phyloP scores from a whole-genome alignment of 176 grass and related monocot genomes.

The Microstegium vimineum region DNA sequence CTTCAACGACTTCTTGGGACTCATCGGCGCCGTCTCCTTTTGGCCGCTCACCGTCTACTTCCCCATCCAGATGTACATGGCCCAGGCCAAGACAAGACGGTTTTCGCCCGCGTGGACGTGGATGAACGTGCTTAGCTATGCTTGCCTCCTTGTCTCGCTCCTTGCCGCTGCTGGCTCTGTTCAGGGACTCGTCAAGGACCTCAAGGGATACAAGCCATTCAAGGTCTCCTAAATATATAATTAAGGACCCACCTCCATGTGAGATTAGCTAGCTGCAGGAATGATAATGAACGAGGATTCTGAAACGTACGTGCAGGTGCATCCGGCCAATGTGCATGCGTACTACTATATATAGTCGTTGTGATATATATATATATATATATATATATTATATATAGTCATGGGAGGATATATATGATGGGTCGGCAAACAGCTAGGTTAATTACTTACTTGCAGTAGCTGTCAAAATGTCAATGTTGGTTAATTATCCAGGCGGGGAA shows the following conservation, averaged over 20 bases:
- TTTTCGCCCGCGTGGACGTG: conserved; percentile 69
- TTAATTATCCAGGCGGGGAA: too few relatives aligned
- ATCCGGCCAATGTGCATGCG: too few relatives aligned
- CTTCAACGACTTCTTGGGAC: conserved; percentile 88
- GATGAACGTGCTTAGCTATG: conserved; percentile 65
- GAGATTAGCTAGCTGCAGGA: neutral
- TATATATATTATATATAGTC: too few relatives aligned
- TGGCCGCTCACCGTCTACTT: conserved; percentile 98
- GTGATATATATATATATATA: neutral
- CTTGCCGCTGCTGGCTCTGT: conserved; percentile 65
- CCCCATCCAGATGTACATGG: conserved; percentile 89
- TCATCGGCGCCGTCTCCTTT: conserved; percentile 83
- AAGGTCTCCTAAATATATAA: conserved; percentile 57
- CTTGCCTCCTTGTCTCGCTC: conserved; percentile 56
- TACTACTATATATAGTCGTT: too few relatives aligned
- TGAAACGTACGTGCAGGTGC: neutral
- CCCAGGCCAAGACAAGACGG: conserved; percentile 41
- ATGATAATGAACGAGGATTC: neutral
- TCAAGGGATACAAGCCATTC: conserved; percentile 60
- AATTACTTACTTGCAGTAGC: neutral
- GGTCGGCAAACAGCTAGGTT: neutral
- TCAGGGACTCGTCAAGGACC: conserved; percentile 54
- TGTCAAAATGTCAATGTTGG: too few relatives aligned
- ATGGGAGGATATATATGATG: too few relatives aligned
- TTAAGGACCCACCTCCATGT: too few relatives aligned